Evolutionary conservation across 352 stramenopile species (phyloP).

Genomic region (Globisporangium polare): DNA sequence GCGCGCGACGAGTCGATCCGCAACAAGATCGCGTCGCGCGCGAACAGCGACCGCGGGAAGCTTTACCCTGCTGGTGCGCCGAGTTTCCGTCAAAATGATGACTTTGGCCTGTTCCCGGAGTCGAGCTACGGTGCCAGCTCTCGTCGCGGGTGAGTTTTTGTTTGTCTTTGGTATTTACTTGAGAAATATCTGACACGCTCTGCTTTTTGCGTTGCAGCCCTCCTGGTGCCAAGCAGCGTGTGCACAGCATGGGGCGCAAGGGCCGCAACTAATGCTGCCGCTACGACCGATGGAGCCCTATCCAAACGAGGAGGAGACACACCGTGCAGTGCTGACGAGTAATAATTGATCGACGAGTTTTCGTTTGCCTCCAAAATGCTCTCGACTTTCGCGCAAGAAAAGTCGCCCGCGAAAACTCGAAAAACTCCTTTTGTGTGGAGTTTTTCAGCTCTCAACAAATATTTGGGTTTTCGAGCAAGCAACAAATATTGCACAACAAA

Average conservation of each 20-base stretch:
- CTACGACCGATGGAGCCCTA: not conserved
- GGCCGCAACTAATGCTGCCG: constrained; percentile 37
- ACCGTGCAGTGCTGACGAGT: not conserved
- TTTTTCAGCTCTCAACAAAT: not conserved
- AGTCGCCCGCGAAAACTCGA: too few relatives aligned
- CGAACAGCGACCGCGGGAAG: constrained; percentile 50
- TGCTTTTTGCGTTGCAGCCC: constrained; percentile 7
- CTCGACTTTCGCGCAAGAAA: too few relatives aligned
- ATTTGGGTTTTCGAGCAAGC: not conserved
- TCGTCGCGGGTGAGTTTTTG: constrained; percentile 38
- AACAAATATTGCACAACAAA: too few relatives aligned
- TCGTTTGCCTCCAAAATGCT: not conserved
- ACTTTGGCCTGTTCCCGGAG: constrained; percentile 43
- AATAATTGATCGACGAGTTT: not conserved
- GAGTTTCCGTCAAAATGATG: constrained; percentile 39
- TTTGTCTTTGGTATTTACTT: not conserved
- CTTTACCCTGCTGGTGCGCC: constrained; percentile 16
- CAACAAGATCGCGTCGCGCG: constrained; percentile 46
- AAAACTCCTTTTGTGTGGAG: not conserved
- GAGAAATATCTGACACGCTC: not conserved
- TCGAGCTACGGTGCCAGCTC: constrained; percentile 15
- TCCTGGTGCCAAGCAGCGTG: constrained; percentile 32
- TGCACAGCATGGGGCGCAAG: constrained; percentile 51
- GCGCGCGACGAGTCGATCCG: constrained; percentile 44
- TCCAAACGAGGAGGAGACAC: not conserved